Evolutionary conservation across 192 early-diverging fungal genomes (phyloP), one percentile per base, ranked within the genome.

Genomic region (Umbelopsis vinacea): DNA sequence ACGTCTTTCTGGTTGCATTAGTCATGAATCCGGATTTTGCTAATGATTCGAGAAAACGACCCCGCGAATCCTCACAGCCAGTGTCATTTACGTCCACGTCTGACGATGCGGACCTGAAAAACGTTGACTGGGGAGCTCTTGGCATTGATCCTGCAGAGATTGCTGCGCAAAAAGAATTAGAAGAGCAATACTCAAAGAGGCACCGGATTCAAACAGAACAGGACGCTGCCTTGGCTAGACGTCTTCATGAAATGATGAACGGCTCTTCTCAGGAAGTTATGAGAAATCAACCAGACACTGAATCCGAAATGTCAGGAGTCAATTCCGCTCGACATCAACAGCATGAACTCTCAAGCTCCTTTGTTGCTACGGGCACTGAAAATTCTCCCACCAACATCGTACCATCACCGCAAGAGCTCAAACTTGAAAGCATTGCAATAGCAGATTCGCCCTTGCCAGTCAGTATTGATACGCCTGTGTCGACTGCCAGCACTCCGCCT

Each of bases 91-190:
- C 5, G 6, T 43, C 40, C 0, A 10, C 17, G 1, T 50, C 48
- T 50, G 48, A 21, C 48, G n/a, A 21, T 50, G n/a, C 17, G 11
- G 48, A 50, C 48, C 6, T 50, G 15, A 21, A 10, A 15, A 50
- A 17, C 14, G 19, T 17, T 19, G 17, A 10, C 15, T 50, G 15
- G 15, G n/a, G 6, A 15, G 48, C 12, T 11, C 52, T 74, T 22
- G 72, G 72, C 15, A 68, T 74, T 35, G 67, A 74, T 35, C 35
- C 52, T 33, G 67, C 67, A 17, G 72, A 68, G 22, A 68, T 74
- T 15, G 22, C 22, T 10, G 37, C 48, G 8, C 72, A 74, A 23
- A 52, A 38, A 11, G 37, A 55, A 23, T 33, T 68, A 17, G 66
- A 23, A 8, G 29, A 66, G 17, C n/a, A 24, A 48, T 22, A 63